A percentile compares a stretch with the other conserved stretches of the same genome.
phyloP scores from a whole-genome alignment of 106 monocot species.

The Dioscorea alata region DNA sequence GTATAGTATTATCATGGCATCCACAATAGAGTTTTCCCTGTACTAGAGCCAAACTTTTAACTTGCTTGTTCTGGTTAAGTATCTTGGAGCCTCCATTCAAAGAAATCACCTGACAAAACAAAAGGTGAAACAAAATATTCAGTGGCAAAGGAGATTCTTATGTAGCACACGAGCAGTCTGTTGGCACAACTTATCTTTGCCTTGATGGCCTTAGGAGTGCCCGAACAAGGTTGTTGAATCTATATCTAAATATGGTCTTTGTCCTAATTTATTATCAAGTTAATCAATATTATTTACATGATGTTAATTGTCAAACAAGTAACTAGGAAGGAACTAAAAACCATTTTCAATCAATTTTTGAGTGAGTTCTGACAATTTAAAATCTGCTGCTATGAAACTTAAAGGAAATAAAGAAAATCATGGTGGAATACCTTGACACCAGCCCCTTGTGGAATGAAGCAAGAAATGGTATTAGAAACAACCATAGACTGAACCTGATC shows the following conservation, averaged over 20 bases:
- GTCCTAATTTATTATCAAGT: no score
- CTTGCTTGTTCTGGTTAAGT: constrained; percentile 40
- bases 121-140: background rate
- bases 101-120: constrained; percentile 29
- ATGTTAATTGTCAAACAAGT: no score
- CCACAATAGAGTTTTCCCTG: constrained; percentile 59
- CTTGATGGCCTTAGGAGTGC: no score
- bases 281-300: no score
- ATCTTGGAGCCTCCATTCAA: constrained; percentile 47
- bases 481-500: constrained; percentile 39
- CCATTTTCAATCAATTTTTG: no score
- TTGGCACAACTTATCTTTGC: no score
- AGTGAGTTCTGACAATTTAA: background rate
- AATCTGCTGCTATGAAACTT: background rate
- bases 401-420: background rate
- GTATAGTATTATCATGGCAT: constrained; percentile 43
- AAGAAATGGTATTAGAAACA: constrained; percentile 39
- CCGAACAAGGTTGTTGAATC: no score
- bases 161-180: no score
- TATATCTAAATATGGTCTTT: no score
- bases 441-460: constrained; percentile 47
- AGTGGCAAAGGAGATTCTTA: no score
- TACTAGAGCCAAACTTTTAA: constrained; percentile 34
- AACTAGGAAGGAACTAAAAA: no score
- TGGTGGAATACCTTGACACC: constrained; percentile 41